Evolutionary conservation across 2,329 filamentous ascomycete genomes (phyloP).

Genomic region (Didymella sp.): DNA sequence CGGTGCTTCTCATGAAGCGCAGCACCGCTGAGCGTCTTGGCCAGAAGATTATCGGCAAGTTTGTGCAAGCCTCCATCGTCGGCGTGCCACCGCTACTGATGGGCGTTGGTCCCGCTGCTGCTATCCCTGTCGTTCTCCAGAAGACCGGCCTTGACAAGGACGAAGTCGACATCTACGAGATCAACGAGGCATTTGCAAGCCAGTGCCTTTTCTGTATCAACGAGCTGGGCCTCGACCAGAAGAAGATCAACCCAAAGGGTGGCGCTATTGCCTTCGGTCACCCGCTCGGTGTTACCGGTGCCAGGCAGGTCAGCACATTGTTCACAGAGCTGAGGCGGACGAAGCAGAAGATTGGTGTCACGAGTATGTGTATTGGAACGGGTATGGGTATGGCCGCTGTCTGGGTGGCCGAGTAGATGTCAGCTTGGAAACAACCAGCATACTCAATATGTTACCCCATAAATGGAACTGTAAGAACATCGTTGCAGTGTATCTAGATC

Average conservation of each 20-base stretch:
- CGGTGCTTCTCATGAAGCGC: constrained; percentile 94
- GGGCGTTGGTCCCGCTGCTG: constrained; percentile 94
- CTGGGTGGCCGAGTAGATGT: constrained; percentile 89
- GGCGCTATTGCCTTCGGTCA: constrained; percentile 96
- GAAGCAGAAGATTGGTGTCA: constrained; percentile 84
- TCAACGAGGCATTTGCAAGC: constrained; percentile 97
- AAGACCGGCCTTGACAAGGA: constrained; percentile 82
- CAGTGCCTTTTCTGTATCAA: constrained; percentile 95
- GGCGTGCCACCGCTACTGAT: constrained; percentile 93
- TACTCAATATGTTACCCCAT: not conserved
- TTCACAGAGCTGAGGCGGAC: constrained; percentile 88
- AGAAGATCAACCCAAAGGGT: constrained; percentile 97
- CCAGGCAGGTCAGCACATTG: constrained; percentile 89
- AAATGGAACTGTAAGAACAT: not conserved
- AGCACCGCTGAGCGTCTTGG: constrained; percentile 86
- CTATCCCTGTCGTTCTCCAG: constrained; percentile 88
- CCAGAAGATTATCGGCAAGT: constrained; percentile 91
- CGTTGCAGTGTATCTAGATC: too few species aligned
- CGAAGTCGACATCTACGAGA: constrained; percentile 96
- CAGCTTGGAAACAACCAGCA: not conserved
- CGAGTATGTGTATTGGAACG: constrained; percentile 95
- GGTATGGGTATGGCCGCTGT: constrained; percentile 97
- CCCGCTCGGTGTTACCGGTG: constrained; percentile 91
- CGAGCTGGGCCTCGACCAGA: constrained; percentile 78
- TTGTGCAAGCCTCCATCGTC: constrained; percentile 81